Evolutionary conservation across 805 yeast genomes (phyloP).

Genomic region (Candida loeiensis): DNA sequence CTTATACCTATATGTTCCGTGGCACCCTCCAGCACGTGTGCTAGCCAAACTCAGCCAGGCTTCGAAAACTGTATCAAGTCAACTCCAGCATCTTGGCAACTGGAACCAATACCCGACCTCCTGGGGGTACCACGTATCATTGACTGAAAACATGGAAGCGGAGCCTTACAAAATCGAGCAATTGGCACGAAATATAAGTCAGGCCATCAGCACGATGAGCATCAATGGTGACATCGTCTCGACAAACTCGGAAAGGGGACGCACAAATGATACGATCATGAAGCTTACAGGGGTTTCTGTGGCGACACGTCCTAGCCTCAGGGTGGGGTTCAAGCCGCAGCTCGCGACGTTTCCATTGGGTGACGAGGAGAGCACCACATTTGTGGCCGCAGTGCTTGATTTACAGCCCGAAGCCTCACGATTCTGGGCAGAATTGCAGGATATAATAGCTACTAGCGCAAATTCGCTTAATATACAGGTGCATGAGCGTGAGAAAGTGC

Average conservation of each 20-base stretch:
- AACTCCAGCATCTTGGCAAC: too few species aligned
- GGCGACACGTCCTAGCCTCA: constrained; percentile 2
- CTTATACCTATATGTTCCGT: constrained; percentile 18
- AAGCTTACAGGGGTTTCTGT: constrained; percentile 5
- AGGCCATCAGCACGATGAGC: constrained; percentile 3
- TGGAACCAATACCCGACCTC: constrained; percentile 2
- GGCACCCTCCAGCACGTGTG: constrained; percentile 9
- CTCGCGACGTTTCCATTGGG: background rate
- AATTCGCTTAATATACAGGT: constrained; percentile 7
- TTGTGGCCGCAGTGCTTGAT: constrained; percentile 13
- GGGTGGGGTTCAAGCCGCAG: constrained; percentile 3
- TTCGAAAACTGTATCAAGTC: background rate
- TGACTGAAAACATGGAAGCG: constrained; percentile 15
- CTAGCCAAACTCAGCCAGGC: background rate
- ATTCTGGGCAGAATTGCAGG: constrained; percentile 12
- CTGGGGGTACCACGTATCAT: constrained; percentile 16
- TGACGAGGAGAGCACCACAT: constrained; percentile 10
- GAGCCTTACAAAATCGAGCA: constrained; percentile 8
- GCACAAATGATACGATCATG: constrained; percentile 1
- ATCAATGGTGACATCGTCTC: constrained; percentile 4
- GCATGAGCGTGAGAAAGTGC: background rate
- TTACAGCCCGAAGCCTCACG: constrained; percentile 1
- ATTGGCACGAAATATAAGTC: constrained; percentile 9
- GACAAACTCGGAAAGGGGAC: background rate
- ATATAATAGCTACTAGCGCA: constrained; percentile 11